Base-by-base conservation (phyloP, 192 early-diverging fungal species). In the Podila epicladia region DNA sequence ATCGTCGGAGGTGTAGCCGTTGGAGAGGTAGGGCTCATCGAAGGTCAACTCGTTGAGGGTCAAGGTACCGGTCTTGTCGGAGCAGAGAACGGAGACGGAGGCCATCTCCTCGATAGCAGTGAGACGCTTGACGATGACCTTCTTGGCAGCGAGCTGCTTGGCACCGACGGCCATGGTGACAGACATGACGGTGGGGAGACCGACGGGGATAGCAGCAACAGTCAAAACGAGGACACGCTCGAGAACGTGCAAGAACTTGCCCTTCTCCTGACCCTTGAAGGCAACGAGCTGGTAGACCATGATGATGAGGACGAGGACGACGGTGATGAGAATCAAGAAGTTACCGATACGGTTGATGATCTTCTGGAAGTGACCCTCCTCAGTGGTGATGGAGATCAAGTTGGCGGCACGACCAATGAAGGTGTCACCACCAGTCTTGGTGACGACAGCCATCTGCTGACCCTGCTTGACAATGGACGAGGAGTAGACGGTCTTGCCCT, bases 291-390 rank as follows among this genome's bases (percentile, higher is more conserved):
- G 83, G 77, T 92, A 92, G 62, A 95, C 69, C 73, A 96, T 90
- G 73, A 97, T 92, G 68, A 98, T 92, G 31, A 92, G 49, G 58
- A 95, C 93, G 68, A 95, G 84, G 32, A 92, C 86, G 33, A 91
- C 82, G 45, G 93, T 95, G 75, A 96, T 93, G 69, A 92, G 84
- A 55, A 98, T 92, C 51, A 98, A 86, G 71, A 97, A 96, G 86
- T 97, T 96, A 26, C 97, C 97, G 70, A 98, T 97, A 65, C 88
- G 84, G 79, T 93, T 94, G 88, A 97, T 93, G 62, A 97, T 89
- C 85, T 97, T 98, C 79, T 98, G 97, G 87, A 98, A 98, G 84
- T 98, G 97, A 64, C 97, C 97, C 83, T 94, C 89, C 79, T 98
- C 97, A 62, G 90, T 90, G 61, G 96, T 97, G 67, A 95, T 94